These are phyloP conservation scores for Gamarada debralockiae DNA, from an alignment of 495 filamentous ascomycete genomes.

Conservation along the genomic window DNA sequence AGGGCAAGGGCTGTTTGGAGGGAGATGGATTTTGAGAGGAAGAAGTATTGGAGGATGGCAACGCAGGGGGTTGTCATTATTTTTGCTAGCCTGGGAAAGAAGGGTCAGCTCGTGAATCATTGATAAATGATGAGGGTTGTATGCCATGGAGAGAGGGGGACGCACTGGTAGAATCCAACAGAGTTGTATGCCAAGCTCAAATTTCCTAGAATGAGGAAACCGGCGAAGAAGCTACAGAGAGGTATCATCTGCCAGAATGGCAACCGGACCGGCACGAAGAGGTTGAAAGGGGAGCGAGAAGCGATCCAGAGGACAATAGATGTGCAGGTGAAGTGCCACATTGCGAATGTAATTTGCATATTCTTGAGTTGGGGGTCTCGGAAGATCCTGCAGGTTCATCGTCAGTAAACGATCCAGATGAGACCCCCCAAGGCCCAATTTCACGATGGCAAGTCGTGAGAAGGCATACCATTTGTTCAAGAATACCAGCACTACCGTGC, in stretches of 20 bases:
- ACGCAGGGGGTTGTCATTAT: conserved; percentile 37
- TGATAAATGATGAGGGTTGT: background rate
- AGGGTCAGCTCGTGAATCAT: background rate
- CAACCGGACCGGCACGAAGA: conserved; percentile 32
- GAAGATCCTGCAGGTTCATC: conserved; percentile 20
- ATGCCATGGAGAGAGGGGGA: background rate
- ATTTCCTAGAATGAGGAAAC: conserved; percentile 34
- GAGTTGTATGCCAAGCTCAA: conserved; percentile 35
- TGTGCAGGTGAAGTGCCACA: conserved; percentile 39
- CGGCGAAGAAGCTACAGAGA: conserved; percentile 35
- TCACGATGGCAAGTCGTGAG: background rate
- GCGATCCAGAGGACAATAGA: conserved; percentile 30
- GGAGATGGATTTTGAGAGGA: conserved; percentile 32
- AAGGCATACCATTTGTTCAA: conserved; percentile 22
- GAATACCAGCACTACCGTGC: conserved; percentile 24
- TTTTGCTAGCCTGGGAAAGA: conserved; percentile 25
- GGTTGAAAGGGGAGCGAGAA: conserved; percentile 29
- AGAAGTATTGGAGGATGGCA: conserved; percentile 33
- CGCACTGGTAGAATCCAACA: conserved; percentile 34
- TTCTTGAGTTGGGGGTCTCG: conserved; percentile 24
- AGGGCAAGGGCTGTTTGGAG: conserved; percentile 26
- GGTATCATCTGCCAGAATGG: conserved; percentile 33
- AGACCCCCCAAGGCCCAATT: too few relatives aligned
- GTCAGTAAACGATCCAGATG: background rate
- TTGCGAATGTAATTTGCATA: conserved; percentile 26